Evolutionary conservation across 2,329 filamentous ascomycete species (phyloP).

Genomic region (Fusarium cicatricum): DNA sequence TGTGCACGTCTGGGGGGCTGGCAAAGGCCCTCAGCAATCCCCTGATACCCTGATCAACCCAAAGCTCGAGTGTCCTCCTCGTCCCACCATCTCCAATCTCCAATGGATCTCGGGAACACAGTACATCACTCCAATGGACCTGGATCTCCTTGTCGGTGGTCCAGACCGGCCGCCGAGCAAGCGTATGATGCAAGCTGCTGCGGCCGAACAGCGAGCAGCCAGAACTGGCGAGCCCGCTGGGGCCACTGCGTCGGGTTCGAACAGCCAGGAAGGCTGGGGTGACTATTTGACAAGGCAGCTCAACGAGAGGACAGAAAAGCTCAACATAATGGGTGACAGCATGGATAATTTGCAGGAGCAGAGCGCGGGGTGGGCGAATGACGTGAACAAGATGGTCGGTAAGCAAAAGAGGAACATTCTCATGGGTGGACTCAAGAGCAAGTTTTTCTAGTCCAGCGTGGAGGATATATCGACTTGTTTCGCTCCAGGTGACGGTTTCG

Average conservation of each 20-base stretch:
- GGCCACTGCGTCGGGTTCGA: conserved; percentile 41
- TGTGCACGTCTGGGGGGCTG: conserved; percentile 85
- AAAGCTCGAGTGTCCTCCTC: conserved; percentile 73
- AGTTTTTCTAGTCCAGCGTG: conserved; percentile 53
- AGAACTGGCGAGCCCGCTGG: conserved; percentile 46
- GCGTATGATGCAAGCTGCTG: conserved; percentile 83
- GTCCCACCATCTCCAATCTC: conserved; percentile 92
- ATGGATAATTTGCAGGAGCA: conserved; percentile 85
- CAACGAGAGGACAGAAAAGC: conserved; percentile 88
- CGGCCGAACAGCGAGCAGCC: conserved; percentile 73
- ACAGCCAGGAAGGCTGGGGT: conserved; percentile 69
- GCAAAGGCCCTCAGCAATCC: conserved; percentile 66
- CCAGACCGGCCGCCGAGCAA: conserved; percentile 88
- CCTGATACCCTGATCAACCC: conserved; percentile 84
- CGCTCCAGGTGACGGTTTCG: background rate
- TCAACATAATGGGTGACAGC: conserved; percentile 82
- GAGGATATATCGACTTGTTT: background rate
- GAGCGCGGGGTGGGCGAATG: conserved; percentile 84
- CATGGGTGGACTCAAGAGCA: conserved; percentile 72
- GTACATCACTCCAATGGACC: conserved; percentile 83
- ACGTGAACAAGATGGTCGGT: conserved; percentile 85
- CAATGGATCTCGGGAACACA: conserved; percentile 98
- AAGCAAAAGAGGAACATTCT: conserved; percentile 89
- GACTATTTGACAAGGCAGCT: conserved; percentile 88
- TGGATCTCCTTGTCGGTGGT: conserved; percentile 90